Percentiles rank a stretch among this genome's conserved stretches.
phyloP scores from a whole-genome alignment of 345 rosid species.

The Laguncularia racemosa region DNA sequence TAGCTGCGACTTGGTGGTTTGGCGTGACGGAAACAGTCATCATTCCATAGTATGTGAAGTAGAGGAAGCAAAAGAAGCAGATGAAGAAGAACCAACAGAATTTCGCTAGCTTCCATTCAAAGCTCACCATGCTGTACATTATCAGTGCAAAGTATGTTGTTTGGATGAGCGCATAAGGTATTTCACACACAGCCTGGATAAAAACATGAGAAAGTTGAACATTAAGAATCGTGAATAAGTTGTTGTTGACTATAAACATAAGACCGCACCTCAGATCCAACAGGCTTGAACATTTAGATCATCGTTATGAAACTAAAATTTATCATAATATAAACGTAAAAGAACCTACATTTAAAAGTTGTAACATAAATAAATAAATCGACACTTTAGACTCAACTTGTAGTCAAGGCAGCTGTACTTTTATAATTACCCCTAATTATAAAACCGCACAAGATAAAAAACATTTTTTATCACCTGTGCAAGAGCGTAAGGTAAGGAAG shows the following conservation, averaged over 20 bases:
- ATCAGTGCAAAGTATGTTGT: slow-evolving; percentile 14
- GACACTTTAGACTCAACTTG: too few relatives aligned
- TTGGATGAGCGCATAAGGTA: slow-evolving; percentile 18
- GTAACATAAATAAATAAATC: too few relatives aligned
- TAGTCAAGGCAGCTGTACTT: too few relatives aligned
- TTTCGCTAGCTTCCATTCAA: slow-evolving; percentile 13
- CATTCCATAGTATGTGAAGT: slow-evolving; percentile 24
- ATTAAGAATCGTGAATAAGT: too few relatives aligned
- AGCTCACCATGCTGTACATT: slow-evolving; percentile 16
- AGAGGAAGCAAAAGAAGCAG: slow-evolving; percentile 20
- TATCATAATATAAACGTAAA: too few relatives aligned
- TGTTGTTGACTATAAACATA: too few relatives aligned
- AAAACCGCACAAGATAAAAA: not conserved
- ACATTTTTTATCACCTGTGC: slow-evolving; percentile 37
- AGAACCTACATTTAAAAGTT: too few relatives aligned
- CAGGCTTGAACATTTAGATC: too few relatives aligned
- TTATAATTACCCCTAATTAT: not conserved
- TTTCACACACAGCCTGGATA: slow-evolving; percentile 16
- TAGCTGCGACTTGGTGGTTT: slow-evolving; percentile 20
- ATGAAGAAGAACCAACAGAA: slow-evolving; percentile 22
- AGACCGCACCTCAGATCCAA: too few relatives aligned
- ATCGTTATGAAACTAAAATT: too few relatives aligned
- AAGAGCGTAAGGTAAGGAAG: slow-evolving; percentile 45
- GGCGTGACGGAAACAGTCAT: slow-evolving; percentile 20
- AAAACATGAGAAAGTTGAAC: too few relatives aligned